Percentiles rank a stretch among this genome's conserved stretches.
phyloP scores from a whole-genome alignment of 768 basidiomycete species.

The Xerocomellus chrysenteron region DNA sequence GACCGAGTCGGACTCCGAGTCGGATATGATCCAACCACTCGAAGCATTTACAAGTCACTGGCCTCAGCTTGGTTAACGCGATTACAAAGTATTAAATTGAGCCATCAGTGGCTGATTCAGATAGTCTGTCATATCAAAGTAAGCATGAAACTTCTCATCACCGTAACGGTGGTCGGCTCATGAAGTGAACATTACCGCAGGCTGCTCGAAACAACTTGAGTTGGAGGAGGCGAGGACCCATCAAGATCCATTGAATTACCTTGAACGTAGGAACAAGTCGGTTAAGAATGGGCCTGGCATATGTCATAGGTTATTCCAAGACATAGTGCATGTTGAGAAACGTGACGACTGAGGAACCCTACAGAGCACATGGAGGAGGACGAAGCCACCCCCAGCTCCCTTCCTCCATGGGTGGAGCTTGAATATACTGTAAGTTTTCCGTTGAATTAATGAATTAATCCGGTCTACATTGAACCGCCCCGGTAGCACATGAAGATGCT shows the following conservation, averaged over 20 bases:
- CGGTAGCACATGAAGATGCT: slow-evolving; percentile 80
- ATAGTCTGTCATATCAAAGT: background rate
- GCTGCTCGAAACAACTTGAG: background rate
- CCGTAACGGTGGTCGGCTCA: background rate
- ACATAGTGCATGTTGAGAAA: background rate
- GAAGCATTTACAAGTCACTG: background rate
- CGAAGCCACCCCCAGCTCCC: slow-evolving; percentile 64
- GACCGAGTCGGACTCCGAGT: no score
- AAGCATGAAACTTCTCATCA: background rate
- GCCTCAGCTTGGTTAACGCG: background rate
- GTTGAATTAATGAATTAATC: background rate
- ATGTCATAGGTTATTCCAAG: slow-evolving; percentile 53
- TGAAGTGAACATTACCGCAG: background rate
- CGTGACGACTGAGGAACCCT: background rate
- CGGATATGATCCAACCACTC: background rate
- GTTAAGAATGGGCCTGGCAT: slow-evolving; percentile 44
- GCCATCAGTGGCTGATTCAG: background rate
- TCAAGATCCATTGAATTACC: background rate
- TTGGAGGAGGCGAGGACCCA: background rate
- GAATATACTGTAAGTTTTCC: slow-evolving; percentile 73
- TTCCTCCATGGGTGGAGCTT: slow-evolving; percentile 89
- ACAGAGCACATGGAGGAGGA: slow-evolving; percentile 96
- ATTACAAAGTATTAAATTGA: background rate
- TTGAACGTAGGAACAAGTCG: background rate
- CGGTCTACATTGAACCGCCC: background rate